A percentile compares a stretch with the other conserved stretches of the same genome.
phyloP scores from a whole-genome alignment of 371 early-diverging fungal species.

The Actinomortierella ambigua region DNA sequence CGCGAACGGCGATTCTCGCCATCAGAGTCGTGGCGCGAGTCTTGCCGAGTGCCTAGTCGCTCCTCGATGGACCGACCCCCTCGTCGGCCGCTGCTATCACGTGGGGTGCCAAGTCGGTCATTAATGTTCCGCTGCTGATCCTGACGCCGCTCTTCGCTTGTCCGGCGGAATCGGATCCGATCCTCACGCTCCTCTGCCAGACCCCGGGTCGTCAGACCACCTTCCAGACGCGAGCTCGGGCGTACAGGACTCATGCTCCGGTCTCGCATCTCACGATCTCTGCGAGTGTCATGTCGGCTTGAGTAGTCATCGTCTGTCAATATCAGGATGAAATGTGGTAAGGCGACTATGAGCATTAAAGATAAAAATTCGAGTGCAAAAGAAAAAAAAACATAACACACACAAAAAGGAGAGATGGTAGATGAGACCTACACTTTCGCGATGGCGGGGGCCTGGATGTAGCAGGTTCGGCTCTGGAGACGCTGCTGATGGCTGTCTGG shows the following conservation, averaged over 20 bases:
- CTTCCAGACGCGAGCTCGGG: conserved; percentile 2
- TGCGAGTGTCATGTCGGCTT: not conserved
- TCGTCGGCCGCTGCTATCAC: too few species aligned
- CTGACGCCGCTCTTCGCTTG: conserved; percentile 16
- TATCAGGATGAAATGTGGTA: not conserved
- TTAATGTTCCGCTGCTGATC: conserved; percentile 30
- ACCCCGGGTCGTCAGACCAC: conserved; percentile 8
- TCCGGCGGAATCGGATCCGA: conserved; percentile 28
- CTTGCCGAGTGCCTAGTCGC: too few species aligned
- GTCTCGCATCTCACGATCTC: conserved; percentile 2
- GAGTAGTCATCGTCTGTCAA: not conserved
- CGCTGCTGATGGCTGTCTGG: conserved; percentile 32
- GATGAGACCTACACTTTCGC: too few species aligned
- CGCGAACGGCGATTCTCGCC: conserved; percentile 1
- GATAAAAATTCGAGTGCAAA: not conserved
- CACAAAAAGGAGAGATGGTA: too few species aligned
- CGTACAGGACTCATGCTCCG: conserved; percentile 29
- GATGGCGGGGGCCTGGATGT: too few species aligned
- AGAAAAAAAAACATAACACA: too few species aligned
- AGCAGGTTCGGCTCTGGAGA: conserved; percentile 15
- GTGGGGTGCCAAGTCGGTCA: conserved; percentile 19
- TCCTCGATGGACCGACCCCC: too few species aligned
- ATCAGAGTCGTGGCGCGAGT: too few species aligned
- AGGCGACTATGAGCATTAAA: not conserved
- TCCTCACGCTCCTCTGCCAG: conserved; percentile 6